Conservation (phyloP, 179 eudicot species). For the Camellia oleifera region DNA sequence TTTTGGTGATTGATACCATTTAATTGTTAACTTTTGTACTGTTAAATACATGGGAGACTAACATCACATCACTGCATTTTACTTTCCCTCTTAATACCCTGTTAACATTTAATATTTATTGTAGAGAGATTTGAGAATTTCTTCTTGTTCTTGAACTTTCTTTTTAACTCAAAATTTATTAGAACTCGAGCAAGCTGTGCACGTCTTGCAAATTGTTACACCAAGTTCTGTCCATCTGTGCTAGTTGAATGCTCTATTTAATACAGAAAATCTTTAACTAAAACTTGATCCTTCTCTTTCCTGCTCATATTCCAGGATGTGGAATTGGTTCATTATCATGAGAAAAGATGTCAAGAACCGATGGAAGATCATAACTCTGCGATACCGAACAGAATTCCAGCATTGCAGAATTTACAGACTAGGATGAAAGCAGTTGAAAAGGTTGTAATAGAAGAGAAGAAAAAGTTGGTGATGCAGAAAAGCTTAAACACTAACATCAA, state of each 20-base stretch:
- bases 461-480: constrained; percentile 29
- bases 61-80: neutral
- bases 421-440: constrained; percentile 69
- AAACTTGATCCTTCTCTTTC: neutral
- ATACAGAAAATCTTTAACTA: neutral
- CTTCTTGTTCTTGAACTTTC: neutral
- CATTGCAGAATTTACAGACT: constrained; percentile 55
- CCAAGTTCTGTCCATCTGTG: neutral
- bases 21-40: neutral
- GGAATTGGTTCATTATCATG: constrained; percentile 19
- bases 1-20: neutral
- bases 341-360: constrained; percentile 15
- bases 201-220: neutral
- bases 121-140: neutral
- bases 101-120: neutral
- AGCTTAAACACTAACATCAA: constrained; percentile 27
- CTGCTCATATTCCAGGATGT: constrained; percentile 28
- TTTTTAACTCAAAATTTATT: neutral
- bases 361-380: constrained; percentile 24
- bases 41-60: neutral
- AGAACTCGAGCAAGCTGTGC: neutral
- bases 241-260: neutral
- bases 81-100: neutral
- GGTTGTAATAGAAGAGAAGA: constrained; percentile 44
- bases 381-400: constrained; percentile 34